Evolutionary conservation across 306 rosid species (phyloP).

Genomic region (Cicer pinnatifidum): DNA sequence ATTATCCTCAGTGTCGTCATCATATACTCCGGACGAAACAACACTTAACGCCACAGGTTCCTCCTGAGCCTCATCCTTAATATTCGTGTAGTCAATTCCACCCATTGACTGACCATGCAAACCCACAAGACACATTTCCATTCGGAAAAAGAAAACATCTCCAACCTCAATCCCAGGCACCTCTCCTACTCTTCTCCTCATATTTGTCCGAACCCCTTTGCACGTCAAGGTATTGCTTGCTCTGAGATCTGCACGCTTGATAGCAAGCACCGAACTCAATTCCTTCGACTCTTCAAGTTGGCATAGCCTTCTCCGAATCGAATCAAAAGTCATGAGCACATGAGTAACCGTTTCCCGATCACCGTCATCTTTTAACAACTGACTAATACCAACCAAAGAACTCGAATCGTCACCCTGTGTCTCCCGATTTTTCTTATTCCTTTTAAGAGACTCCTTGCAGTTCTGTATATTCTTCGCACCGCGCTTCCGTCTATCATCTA

Average conservation of each 20-base stretch:
- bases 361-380: conserved; percentile 49
- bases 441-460: conserved; percentile 45
- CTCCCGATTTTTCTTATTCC: conserved; percentile 44
- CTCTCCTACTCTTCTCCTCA: conserved; percentile 56
- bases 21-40: conserved; percentile 72
- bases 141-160: conserved; percentile 66
- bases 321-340: conserved; percentile 59
- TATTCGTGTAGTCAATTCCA: conserved; percentile 62
- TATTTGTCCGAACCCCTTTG: conserved; percentile 61
- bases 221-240: conserved; percentile 54
- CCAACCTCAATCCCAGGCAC: conserved; percentile 72
- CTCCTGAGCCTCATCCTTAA: conserved; percentile 51
- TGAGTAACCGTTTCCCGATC: conserved; percentile 46
- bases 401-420: neutral
- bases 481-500: neutral
- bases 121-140: conserved; percentile 67
- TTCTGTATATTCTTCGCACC: neutral
- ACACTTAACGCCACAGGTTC: conserved; percentile 68
- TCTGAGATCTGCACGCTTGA: conserved; percentile 63
- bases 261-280: neutral
- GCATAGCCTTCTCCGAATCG: conserved; percentile 63
- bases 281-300: conserved; percentile 67
- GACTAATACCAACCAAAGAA: conserved; percentile 39
- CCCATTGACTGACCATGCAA: conserved; percentile 71
- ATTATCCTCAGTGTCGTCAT: conserved; percentile 52